Conservation (phyloP, 2,329 filamentous ascomycete genomes). For the Trichoderma cornu-damae region DNA sequence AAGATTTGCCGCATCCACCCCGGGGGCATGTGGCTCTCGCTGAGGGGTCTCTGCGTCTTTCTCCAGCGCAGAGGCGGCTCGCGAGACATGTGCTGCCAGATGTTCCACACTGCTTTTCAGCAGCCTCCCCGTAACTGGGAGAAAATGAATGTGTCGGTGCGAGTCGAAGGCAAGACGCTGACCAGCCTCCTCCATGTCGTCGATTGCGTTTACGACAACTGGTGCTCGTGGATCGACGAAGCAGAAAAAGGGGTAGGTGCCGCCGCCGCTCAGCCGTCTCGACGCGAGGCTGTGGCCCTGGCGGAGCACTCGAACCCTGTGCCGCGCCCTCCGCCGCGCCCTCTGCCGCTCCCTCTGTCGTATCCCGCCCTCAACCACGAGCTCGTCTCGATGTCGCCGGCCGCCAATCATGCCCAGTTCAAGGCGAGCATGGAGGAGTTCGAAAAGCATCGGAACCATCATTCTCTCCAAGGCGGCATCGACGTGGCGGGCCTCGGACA, state of each 20-base stretch:
- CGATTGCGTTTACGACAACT: neutral
- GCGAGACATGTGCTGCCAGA: slow-evolving; percentile 11
- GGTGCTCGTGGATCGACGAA: neutral
- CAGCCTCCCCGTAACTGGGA: too few species aligned
- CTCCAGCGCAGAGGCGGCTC: slow-evolving; percentile 3
- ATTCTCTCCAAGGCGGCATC: neutral
- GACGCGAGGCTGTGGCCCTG: too few species aligned
- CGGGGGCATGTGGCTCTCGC: neutral
- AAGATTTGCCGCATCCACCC: slow-evolving; percentile 7
- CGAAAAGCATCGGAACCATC: neutral
- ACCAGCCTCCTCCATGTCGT: neutral
- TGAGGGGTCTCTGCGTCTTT: neutral
- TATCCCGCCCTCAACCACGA: slow-evolving; percentile 7
- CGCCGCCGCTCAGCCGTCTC: neutral
- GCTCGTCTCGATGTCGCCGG: neutral
- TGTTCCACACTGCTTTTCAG: slow-evolving; percentile 3
- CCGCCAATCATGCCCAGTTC: too few species aligned
- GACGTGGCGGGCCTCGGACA: neutral
- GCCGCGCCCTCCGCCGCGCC: too few species aligned
- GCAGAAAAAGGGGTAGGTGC: neutral
- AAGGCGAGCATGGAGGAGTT: neutral
- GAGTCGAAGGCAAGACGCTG: neutral
- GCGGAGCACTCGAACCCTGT: too few species aligned
- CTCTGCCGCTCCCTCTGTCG: neutral
- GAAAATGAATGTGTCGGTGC: neutral